These are phyloP conservation scores for Picochlorum sp. DNA, from an alignment of 139 green algal genomes.

Conservation along the genomic window DNA sequence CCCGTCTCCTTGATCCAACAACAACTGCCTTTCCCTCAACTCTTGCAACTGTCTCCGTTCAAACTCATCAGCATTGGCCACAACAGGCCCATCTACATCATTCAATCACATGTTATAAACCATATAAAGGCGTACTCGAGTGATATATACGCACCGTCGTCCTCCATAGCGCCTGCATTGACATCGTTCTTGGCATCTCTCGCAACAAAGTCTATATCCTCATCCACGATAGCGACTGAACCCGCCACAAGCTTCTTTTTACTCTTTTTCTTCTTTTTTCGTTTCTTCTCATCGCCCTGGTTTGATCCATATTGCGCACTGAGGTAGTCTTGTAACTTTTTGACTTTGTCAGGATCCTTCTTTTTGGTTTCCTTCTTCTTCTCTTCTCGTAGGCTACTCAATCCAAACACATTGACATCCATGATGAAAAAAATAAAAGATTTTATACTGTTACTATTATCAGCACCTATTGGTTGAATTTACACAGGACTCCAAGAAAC, in stretches of 20 bases:
- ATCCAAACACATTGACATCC: background rate
- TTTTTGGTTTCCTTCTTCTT: constrained; percentile 6
- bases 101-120: background rate
- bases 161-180: constrained; percentile 27
- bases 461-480: background rate
- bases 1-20: background rate
- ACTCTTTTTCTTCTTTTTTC: constrained; percentile 47
- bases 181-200: background rate
- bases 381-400: constrained; percentile 20
- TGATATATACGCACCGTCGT: constrained; percentile 16
- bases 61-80: constrained; percentile 63
- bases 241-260: background rate
- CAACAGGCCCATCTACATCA: constrained; percentile 41
- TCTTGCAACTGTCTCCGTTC: constrained; percentile 28
- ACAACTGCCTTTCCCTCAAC: constrained; percentile 32
- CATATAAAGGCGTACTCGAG: background rate
- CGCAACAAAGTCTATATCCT: constrained; percentile 30
- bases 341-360: constrained; percentile 12
- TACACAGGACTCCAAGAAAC: background rate
- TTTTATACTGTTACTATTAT: background rate
- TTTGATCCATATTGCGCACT: constrained; percentile 16
- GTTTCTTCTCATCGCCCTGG: background rate
- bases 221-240: constrained; percentile 52
- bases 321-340: constrained; percentile 22
- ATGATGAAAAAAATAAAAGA: background rate